phyloP scores from a whole-genome alignment of 2,329 filamentous ascomycete genomes.

The Zarea fungicola region DNA sequence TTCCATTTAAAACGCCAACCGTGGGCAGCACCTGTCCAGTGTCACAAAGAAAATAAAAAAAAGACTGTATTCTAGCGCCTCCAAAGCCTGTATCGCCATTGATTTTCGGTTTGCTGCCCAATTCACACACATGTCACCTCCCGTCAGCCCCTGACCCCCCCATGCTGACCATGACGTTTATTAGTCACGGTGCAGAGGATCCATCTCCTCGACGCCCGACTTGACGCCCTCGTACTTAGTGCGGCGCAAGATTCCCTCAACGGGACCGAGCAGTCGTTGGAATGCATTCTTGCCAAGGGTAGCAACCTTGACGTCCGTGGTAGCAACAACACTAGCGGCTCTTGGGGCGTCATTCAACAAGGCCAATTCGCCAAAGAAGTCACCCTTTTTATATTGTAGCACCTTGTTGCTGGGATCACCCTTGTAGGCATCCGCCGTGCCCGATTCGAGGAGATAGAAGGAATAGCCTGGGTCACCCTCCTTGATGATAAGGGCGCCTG shows the following conservation, averaged over 20 bases:
- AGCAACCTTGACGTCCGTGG: conserved; percentile 87
- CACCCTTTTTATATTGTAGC: conserved; percentile 80
- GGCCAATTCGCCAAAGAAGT: conserved; percentile 95
- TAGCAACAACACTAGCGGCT: conserved; percentile 80
- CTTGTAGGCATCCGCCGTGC: conserved; percentile 83
- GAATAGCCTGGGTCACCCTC: conserved; percentile 89
- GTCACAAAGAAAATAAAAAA: too few species aligned
- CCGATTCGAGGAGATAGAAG: conserved; percentile 86
- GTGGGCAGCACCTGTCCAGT: neutral
- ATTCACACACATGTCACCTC: neutral
- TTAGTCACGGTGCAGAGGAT: conserved; percentile 49
- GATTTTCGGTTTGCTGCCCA: too few species aligned
- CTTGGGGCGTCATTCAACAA: conserved; percentile 89
- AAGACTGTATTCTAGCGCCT: neutral
- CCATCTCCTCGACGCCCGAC: conserved; percentile 60
- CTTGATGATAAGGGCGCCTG: conserved; percentile 77
- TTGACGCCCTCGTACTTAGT: conserved; percentile 58
- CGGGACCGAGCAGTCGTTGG: conserved; percentile 84
- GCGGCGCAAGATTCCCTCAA: conserved; percentile 90
- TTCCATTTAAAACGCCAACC: conserved; percentile 5
- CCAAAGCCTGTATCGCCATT: neutral
- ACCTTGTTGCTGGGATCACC: conserved; percentile 64
- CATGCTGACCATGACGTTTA: neutral
- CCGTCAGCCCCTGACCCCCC: too few species aligned
- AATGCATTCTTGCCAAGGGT: conserved; percentile 91